These are phyloP conservation scores for Hymenoscyphus fraxineus DNA, from an alignment of 2,329 filamentous ascomycete species.

Conservation along the genomic window DNA sequence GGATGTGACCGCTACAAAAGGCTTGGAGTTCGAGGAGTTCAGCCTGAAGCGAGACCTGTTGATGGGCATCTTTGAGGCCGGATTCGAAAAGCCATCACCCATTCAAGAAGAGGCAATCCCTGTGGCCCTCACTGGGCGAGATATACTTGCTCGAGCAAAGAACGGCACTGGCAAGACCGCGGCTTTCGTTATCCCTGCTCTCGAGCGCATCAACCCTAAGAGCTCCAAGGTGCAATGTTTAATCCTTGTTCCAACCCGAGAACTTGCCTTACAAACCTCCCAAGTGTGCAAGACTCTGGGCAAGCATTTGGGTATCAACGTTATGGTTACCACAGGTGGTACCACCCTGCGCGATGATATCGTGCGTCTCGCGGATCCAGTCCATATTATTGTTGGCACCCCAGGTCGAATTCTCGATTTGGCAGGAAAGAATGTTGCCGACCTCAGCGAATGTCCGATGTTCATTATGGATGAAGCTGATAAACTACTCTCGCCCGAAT, in stretches of 20 bases:
- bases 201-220: conserved; percentile 96
- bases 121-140: conserved; percentile 88
- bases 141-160: conserved; percentile 94
- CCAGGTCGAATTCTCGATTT: conserved; percentile 94
- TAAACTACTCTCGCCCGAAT: conserved; percentile 93
- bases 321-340: conserved; percentile 98
- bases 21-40: conserved; percentile 96
- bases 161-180: conserved; percentile 99
- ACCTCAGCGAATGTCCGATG: conserved; percentile 91
- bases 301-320: conserved; percentile 94
- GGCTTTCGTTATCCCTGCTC: conserved; percentile 91
- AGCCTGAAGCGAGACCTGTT: conserved; percentile 89
- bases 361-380: conserved; percentile 85
- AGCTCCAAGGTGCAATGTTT: conserved; percentile 94
- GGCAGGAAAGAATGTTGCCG: conserved; percentile 92
- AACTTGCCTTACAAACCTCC: conserved; percentile 95
- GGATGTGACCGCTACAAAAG: conserved; percentile 98
- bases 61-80: conserved; percentile 99
- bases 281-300: conserved; percentile 98
- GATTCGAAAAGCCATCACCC: conserved; percentile 96
- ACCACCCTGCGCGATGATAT: conserved; percentile 96
- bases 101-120: conserved; percentile 99
- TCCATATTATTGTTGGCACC: conserved; percentile 97
- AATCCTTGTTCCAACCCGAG: conserved; percentile 93
- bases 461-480: conserved; percentile 99